Percentiles rank a stretch among this genome's conserved stretches.
Conservation (phyloP, 1,139 yeast species). For the Debaryomyces fabryi region DNA sequence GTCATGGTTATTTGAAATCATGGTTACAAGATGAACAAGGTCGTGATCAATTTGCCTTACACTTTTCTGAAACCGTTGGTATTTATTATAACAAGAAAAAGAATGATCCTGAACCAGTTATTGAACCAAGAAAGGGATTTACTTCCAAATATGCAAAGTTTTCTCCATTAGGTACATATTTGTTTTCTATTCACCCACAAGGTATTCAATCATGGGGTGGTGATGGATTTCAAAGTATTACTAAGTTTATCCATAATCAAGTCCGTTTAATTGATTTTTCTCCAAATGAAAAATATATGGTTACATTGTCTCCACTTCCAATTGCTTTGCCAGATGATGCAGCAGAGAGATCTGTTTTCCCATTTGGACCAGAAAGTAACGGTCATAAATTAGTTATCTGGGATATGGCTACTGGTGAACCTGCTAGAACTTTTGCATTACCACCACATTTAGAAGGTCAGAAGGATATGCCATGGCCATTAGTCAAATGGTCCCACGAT, state of each 20-base stretch:
- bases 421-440: constrained; percentile 87
- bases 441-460: constrained; percentile 74
- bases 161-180: constrained; percentile 91
- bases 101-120: constrained; percentile 73
- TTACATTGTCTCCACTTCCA: constrained; percentile 88
- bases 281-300: constrained; percentile 87
- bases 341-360: constrained; percentile 64
- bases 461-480: constrained; percentile 91
- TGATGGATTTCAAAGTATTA: constrained; percentile 68
- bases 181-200: constrained; percentile 88
- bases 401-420: constrained; percentile 84
- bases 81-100: constrained; percentile 85
- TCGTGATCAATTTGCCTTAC: constrained; percentile 87
- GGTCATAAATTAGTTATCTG: constrained; percentile 95
- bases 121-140: constrained; percentile 81
- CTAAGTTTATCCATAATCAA: constrained; percentile 84
- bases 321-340: constrained; percentile 72
- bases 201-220: constrained; percentile 99
- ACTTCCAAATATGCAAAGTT: constrained; percentile 86
- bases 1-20: constrained; percentile 78
- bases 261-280: constrained; percentile 91
- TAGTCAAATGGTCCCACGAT: constrained; percentile 94
- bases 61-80: constrained; percentile 79
- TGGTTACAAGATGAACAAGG: constrained; percentile 92
- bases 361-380: constrained; percentile 84